These are phyloP conservation scores for Capsicum rhomboideum DNA, from an alignment of 257 asterid species.

Conservation along the genomic window DNA sequence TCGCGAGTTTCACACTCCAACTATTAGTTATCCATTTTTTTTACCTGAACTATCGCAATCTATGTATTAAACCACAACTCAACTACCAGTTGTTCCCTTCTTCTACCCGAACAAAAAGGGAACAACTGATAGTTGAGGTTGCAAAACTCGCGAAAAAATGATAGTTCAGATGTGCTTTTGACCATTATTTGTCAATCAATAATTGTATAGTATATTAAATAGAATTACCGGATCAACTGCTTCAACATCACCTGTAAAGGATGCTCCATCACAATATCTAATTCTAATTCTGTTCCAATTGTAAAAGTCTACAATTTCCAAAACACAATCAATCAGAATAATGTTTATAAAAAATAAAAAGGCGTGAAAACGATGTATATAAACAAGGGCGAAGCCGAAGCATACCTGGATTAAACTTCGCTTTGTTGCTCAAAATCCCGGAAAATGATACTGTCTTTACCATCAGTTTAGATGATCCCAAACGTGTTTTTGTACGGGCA, in stretches of 20 bases:
- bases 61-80: too few species aligned
- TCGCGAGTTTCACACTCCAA: too few species aligned
- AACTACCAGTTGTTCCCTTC: too few species aligned
- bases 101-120: too few species aligned
- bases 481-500: constrained; percentile 26
- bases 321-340: background rate
- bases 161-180: too few species aligned
- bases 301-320: constrained; percentile 46
- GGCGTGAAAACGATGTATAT: background rate
- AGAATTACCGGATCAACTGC: constrained; percentile 71
- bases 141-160: too few species aligned
- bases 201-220: background rate
- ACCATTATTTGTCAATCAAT: background rate
- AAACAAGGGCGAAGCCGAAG: background rate
- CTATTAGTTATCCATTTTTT: too few species aligned
- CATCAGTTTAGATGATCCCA: constrained; percentile 81
- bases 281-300: constrained; percentile 77
- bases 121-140: too few species aligned
- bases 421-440: constrained; percentile 66
- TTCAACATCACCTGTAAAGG: constrained; percentile 79
- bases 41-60: too few species aligned
- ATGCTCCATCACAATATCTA: constrained; percentile 86
- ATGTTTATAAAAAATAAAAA: background rate
- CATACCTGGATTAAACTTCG: constrained; percentile 68
- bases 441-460: constrained; percentile 44